Evolutionary conservation across 805 yeast species (phyloP).

Genomic region (Saccharomycopsis selenospora): DNA sequence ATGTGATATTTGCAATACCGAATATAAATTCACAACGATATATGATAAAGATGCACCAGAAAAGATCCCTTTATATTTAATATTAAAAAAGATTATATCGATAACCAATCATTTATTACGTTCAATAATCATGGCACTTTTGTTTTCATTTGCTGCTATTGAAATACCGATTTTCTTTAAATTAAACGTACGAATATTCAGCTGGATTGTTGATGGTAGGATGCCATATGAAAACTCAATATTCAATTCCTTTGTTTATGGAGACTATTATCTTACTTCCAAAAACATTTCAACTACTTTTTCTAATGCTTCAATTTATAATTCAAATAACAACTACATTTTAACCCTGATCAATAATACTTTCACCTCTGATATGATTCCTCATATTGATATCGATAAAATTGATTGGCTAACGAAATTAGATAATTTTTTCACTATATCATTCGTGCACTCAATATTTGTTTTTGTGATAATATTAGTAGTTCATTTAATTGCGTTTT

Average conservation of each 20-base stretch:
- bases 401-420: background rate
- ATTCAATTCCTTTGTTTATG: constrained; percentile 34
- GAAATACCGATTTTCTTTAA: constrained; percentile 57
- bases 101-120: constrained; percentile 18
- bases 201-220: constrained; percentile 49
- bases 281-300: background rate
- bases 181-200: constrained; percentile 43
- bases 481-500: constrained; percentile 40
- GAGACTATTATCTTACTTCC: constrained; percentile 24
- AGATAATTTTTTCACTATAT: background rate
- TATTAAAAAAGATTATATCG: constrained; percentile 35
- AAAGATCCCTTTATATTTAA: constrained; percentile 46
- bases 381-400: background rate
- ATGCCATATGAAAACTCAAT: constrained; percentile 35
- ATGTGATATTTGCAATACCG: constrained; percentile 85
- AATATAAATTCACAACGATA: constrained; percentile 59
- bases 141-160: constrained; percentile 33
- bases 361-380: too few species aligned
- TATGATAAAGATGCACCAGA: constrained; percentile 61
- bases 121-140: background rate
- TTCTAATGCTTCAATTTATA: constrained; percentile 11
- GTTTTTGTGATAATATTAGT: constrained; percentile 36
- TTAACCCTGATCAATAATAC: background rate
- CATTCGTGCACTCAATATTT: constrained; percentile 22
- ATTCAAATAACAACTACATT: background rate